Conservation (phyloP, 2,329 filamentous ascomycete species). For the Xylariales sp. region DNA sequence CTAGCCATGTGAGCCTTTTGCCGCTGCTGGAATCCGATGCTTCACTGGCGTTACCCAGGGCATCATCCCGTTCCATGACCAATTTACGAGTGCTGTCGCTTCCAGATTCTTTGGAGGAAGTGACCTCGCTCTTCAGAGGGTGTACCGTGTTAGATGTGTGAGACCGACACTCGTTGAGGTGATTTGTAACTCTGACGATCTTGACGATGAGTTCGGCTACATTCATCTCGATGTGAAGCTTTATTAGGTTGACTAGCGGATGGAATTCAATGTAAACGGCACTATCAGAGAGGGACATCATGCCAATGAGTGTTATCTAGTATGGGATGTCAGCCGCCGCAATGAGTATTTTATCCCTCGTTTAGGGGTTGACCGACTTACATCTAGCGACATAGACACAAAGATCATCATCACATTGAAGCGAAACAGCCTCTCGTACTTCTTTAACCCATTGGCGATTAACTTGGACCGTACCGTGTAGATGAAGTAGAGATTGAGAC, state of each 20-base stretch:
- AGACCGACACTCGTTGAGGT: conserved; percentile 4
- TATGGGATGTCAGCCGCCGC: not conserved
- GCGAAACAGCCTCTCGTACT: conserved; percentile 39
- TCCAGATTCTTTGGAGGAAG: too few relatives aligned
- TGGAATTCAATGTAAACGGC: conserved; percentile 47
- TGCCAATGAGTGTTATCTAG: conserved; percentile 31
- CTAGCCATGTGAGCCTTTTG: too few relatives aligned
- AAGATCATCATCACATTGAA: conserved; percentile 42
- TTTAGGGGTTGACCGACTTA: conserved; percentile 12
- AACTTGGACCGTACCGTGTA: conserved; percentile 36
- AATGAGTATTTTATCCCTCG: too few relatives aligned
- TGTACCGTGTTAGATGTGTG: too few relatives aligned
- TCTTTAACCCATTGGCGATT: conserved; percentile 39
- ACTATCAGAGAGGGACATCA: conserved; percentile 40
- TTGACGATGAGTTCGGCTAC: conserved; percentile 48
- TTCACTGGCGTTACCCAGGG: too few relatives aligned
- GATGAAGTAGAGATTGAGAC: conserved; percentile 45
- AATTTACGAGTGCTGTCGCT: too few relatives aligned
- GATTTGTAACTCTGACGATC: conserved; percentile 17
- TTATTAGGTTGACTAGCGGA: conserved; percentile 47
- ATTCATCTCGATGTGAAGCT: conserved; percentile 50
- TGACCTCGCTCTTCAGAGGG: too few relatives aligned
- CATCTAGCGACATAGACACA: conserved; percentile 40
- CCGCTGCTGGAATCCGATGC: too few relatives aligned
- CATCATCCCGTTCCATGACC: too few relatives aligned